Percentiles rank a stretch among this genome's conserved stretches.
Conservation (phyloP, 2,329 filamentous ascomycete genomes). For the Colletotrichum tabaci region DNA sequence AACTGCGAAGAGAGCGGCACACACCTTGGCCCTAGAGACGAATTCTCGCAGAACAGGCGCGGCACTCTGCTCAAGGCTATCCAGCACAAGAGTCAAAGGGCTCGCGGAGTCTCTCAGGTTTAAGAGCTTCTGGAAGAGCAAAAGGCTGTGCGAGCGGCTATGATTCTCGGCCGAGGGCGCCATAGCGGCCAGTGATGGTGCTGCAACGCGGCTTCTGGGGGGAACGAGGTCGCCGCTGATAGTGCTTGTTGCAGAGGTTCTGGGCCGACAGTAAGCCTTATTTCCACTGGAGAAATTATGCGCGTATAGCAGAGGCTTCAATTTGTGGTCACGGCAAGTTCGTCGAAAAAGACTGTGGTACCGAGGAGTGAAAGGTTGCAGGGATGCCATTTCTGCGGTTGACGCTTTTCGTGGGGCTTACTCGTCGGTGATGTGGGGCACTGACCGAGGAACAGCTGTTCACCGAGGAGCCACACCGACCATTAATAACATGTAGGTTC, state of each 20-base stretch:
- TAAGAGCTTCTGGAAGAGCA: slow-evolving; percentile 86
- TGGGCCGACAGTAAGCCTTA: background rate
- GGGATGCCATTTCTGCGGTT: slow-evolving; percentile 12
- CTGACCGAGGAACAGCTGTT: slow-evolving; percentile 8
- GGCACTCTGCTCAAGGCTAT: slow-evolving; percentile 87
- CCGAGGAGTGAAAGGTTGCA: background rate
- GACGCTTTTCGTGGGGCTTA: slow-evolving; percentile 37
- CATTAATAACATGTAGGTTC: background rate
- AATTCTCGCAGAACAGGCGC: slow-evolving; percentile 81
- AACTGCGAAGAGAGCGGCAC: background rate
- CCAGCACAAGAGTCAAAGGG: slow-evolving; percentile 88
- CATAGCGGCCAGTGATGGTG: slow-evolving; percentile 58
- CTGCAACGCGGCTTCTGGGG: background rate
- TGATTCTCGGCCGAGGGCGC: slow-evolving; percentile 73
- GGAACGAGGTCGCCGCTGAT: background rate
- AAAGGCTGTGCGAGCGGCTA: slow-evolving; percentile 85
- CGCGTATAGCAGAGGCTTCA: background rate
- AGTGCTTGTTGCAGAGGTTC: background rate
- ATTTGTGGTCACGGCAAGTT: background rate
- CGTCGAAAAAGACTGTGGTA: background rate
- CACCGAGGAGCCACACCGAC: background rate
- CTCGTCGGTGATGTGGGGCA: slow-evolving; percentile 39
- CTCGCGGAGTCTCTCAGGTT: slow-evolving; percentile 84
- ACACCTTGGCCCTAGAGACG: slow-evolving; percentile 78
- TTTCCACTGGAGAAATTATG: background rate